Evolutionary conservation across 441 rosid species (phyloP).

Genomic region (Erodium trifolium): DNA sequence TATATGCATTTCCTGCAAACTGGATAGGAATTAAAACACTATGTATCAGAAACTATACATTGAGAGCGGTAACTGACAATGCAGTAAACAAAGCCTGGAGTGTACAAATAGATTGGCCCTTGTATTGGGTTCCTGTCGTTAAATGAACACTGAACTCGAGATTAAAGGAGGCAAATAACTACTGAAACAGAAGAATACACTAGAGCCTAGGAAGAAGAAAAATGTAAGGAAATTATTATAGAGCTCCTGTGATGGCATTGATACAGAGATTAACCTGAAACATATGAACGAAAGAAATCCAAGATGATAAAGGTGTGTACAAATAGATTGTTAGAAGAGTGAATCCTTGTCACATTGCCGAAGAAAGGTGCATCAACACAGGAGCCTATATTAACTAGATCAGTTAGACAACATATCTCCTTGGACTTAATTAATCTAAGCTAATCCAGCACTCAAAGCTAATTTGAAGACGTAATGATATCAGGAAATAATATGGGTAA

Average conservation of each 20-base stretch:
- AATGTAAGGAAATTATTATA: background rate
- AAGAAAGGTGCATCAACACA: no score
- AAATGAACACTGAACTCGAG: no score
- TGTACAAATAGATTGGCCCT: no score
- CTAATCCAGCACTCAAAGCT: no score
- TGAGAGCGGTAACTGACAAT: background rate
- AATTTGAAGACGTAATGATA: no score
- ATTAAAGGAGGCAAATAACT: no score
- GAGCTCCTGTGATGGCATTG: background rate
- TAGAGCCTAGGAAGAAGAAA: background rate
- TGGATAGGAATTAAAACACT: conserved; percentile 23
- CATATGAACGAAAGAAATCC: background rate
- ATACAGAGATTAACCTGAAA: background rate
- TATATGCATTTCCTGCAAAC: conserved; percentile 74
- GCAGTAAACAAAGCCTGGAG: background rate
- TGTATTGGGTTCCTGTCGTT: no score
- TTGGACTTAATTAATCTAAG: background rate
- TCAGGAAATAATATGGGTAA: no score
- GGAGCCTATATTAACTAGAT: background rate
- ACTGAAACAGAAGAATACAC: no score
- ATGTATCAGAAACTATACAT: conserved; percentile 16
- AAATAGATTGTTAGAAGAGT: background rate
- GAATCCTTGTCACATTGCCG: background rate
- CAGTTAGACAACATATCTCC: background rate
- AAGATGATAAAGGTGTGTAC: background rate